Conservation (phyloP, 805 yeast species). For the Ogataea trehalophila region DNA sequence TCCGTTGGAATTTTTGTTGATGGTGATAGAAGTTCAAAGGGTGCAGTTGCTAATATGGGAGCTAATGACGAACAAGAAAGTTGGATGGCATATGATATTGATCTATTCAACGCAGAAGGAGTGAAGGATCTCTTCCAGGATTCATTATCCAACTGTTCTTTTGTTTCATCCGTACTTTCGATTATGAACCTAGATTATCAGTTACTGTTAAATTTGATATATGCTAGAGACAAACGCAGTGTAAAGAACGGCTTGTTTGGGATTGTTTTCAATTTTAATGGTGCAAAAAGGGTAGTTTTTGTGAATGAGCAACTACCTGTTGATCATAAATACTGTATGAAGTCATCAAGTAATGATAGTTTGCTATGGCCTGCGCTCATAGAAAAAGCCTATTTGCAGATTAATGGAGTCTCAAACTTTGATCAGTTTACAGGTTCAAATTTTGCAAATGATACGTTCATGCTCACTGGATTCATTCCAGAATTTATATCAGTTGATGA, state of each 20-base stretch:
- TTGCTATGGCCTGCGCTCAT: conserved; percentile 65
- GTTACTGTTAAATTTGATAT: conserved; percentile 27
- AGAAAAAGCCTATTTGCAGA: conserved; percentile 69
- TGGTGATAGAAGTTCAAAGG: background rate
- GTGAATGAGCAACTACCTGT: conserved; percentile 41
- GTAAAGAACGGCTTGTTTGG: conserved; percentile 25
- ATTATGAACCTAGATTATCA: conserved; percentile 28
- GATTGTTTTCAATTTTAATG: conserved; percentile 48
- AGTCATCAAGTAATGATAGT: conserved; percentile 30
- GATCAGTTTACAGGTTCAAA: conserved; percentile 72
- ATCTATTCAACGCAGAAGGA: conserved; percentile 8
- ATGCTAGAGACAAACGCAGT: conserved; percentile 2
- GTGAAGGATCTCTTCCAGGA: conserved; percentile 41
- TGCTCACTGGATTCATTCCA: conserved; percentile 71
- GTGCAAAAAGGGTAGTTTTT: conserved; percentile 41
- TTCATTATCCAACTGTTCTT: conserved; percentile 62
- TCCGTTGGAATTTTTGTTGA: conserved; percentile 10
- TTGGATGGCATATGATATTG: background rate
- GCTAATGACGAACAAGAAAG: background rate
- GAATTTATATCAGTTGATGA: conserved; percentile 40
- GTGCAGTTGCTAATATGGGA: background rate
- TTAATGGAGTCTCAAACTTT: conserved; percentile 39
- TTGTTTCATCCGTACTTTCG: conserved; percentile 64
- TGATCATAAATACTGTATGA: conserved; percentile 26
- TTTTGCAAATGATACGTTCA: conserved; percentile 62